A percentile compares a stretch with the other conserved stretches of the same genome.
phyloP scores from a whole-genome alignment of 768 basidiomycete genomes.

The Pleurotus tuoliensis region DNA sequence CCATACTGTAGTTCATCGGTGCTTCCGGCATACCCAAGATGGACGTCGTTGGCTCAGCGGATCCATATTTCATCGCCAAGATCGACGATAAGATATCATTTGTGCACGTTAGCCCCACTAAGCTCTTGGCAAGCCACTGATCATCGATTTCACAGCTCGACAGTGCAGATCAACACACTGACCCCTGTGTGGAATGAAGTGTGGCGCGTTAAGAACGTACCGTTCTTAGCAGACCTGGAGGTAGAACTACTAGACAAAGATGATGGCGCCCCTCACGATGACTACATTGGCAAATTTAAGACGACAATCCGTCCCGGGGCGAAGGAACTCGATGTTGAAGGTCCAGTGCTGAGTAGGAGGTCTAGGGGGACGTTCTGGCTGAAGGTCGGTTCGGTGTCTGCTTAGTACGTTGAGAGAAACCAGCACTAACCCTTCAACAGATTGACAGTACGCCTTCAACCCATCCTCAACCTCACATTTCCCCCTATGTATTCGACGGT shows the following conservation, averaged over 20 bases:
- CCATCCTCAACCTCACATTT: slow-evolving; percentile 30
- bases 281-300: slow-evolving; percentile 61
- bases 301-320: slow-evolving; percentile 50
- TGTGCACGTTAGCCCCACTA: slow-evolving; percentile 34
- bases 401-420: no score
- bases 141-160: slow-evolving; percentile 42
- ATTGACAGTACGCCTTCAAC: slow-evolving; percentile 50
- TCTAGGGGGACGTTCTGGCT: slow-evolving; percentile 64
- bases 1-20: slow-evolving; percentile 53
- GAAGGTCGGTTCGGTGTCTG: slow-evolving; percentile 38
- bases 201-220: slow-evolving; percentile 74
- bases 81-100: slow-evolving; percentile 62
- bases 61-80: slow-evolving; percentile 71
- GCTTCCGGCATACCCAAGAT: slow-evolving; percentile 67
- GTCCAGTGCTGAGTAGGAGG: slow-evolving; percentile 39
- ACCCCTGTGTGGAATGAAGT: slow-evolving; percentile 73
- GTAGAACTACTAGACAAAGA: slow-evolving; percentile 74
- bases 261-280: slow-evolving; percentile 50
- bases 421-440: slow-evolving; percentile 25
- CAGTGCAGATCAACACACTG: slow-evolving; percentile 53
- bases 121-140: neutral
- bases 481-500: slow-evolving; percentile 68
- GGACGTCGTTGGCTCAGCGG: slow-evolving; percentile 59
- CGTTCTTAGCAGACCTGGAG: slow-evolving; percentile 50
- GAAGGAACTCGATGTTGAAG: slow-evolving; percentile 62